A percentile compares a stretch with the other conserved stretches of the same genome.
phyloP scores from a whole-genome alignment of 495 filamentous ascomycete species.

The Neurospora sp. region DNA sequence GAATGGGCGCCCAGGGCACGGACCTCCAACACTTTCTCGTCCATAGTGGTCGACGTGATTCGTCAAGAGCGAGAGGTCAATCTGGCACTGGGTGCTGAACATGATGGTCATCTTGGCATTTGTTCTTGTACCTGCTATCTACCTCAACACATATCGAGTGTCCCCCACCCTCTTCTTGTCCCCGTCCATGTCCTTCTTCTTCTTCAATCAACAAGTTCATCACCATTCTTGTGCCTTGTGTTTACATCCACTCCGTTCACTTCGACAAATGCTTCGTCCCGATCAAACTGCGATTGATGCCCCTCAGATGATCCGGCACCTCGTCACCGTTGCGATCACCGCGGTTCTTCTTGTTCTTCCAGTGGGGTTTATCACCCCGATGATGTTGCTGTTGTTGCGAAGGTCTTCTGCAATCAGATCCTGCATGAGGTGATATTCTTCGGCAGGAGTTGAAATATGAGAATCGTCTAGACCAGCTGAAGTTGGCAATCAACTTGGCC shows the following conservation, averaged over 20 bases:
- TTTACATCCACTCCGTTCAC: not conserved
- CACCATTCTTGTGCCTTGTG: not conserved
- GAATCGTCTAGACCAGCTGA: slow-evolving; percentile 1
- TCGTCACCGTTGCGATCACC: not conserved
- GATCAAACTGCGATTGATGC: not conserved
- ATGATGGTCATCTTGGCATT: not conserved
- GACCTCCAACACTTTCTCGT: not conserved
- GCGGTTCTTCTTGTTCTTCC: not conserved
- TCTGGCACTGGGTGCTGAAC: not conserved
- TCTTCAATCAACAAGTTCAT: not conserved
- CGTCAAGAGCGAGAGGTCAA: not conserved
- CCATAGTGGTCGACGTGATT: not conserved
- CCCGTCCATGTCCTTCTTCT: not conserved
- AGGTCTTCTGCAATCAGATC: not conserved
- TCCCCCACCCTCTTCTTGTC: not conserved
- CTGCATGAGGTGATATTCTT: not conserved
- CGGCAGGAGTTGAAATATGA: not conserved
- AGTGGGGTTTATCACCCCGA: not conserved
- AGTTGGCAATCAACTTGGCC: slow-evolving; percentile 6
- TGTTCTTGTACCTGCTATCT: not conserved
- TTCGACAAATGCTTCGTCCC: not conserved
- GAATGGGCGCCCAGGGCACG: not conserved
- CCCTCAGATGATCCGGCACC: not conserved
- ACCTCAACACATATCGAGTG: not conserved
- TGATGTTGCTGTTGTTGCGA: not conserved